Evolutionary conservation across 1,139 yeast genomes (phyloP), one percentile per base, ranked within the genome.

Genomic region (Arxiozyma heterogenica): DNA sequence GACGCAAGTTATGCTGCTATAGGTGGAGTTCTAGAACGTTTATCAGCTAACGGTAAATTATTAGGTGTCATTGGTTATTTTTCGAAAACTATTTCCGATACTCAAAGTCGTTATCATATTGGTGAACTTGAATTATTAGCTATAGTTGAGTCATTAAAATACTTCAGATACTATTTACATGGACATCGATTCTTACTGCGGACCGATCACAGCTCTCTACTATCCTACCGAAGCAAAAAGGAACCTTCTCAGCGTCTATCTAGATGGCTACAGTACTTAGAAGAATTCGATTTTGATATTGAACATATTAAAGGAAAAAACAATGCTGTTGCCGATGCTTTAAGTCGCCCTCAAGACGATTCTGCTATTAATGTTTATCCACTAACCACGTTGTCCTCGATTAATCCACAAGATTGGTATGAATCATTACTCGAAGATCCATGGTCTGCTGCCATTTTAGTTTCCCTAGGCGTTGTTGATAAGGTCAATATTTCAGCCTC

Each of bases 1-100:
- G 57, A 59, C 44, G 62, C 62, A 15, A 53, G 57, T 7, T 56
- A 46, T 18, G 44, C 42, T 4, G 60, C 56, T 22, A 45, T 57
- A 15, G 61, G 62, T 34, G 59, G 58, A 6, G 61, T 60, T 20
- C 47, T 58, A 5, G 60, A 60, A 57, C 56, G 56, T 41, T 21
- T 57, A 1, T 47, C 45, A 3, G 50, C 43, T 11, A 27, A 42
- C 21, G 47, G 51, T 12, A 51, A 53, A 15, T n/a, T 54, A 18
- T 12, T 58, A 11, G 58, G 58, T 18, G 59, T 53, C 4, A 55
- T 58, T 17, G 54, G 57, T 17, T 58, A 58, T 34, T 58, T 56
- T 41, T 58, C 56, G 11, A 57, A 57, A 38, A 22, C 58, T 1
- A 30, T 58, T 6, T 41, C 44, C 11, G 54, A 50, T 9, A 52